Evolutionary conservation across 169 alveolate species (phyloP).

Genomic region (Eimeria tenella): DNA sequence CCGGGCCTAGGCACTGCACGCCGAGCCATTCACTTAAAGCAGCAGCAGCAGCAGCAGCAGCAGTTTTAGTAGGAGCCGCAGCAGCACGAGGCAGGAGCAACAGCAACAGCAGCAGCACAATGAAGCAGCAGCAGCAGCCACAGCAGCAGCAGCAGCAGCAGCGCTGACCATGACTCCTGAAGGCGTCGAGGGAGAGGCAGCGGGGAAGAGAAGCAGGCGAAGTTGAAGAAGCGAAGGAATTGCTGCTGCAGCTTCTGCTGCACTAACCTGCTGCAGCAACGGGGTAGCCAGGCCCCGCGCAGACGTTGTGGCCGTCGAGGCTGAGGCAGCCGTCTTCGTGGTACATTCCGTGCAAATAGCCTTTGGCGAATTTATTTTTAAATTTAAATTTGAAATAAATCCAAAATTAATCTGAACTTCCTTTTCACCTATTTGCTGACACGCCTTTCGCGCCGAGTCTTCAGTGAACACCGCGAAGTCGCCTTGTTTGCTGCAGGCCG

Average conservation of each 20-base stretch:
- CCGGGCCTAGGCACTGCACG: constrained; percentile 87
- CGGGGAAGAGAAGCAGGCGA: not conserved
- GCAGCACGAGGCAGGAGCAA: no score
- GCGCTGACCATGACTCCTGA: constrained; percentile 3
- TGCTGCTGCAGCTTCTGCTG: not conserved
- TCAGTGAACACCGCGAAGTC: constrained; percentile 85
- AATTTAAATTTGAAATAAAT: not conserved
- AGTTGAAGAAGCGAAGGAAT: not conserved
- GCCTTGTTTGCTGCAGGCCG: constrained; percentile 82
- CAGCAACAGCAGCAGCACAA: no score
- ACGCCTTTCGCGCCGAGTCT: constrained; percentile 89
- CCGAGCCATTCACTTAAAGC: constrained; percentile 49
- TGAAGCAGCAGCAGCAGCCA: no score
- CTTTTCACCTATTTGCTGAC: constrained; percentile 86
- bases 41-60: not conserved
- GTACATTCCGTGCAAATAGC: constrained; percentile 88
- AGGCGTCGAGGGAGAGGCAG: no score
- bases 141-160: no score
- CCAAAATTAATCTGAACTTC: no score
- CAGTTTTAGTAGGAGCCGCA: no score
- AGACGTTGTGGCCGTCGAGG: constrained; percentile 88
- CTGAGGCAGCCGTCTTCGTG: constrained; percentile 85
- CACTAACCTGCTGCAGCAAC: constrained; percentile 84
- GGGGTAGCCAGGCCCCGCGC: constrained; percentile 89
- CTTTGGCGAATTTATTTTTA: constrained; percentile 59